Evolutionary conservation across 495 filamentous ascomycete species (phyloP), one percentile per base, ranked within the genome.

Genomic region (Diplogelasinospora grovesii): DNA sequence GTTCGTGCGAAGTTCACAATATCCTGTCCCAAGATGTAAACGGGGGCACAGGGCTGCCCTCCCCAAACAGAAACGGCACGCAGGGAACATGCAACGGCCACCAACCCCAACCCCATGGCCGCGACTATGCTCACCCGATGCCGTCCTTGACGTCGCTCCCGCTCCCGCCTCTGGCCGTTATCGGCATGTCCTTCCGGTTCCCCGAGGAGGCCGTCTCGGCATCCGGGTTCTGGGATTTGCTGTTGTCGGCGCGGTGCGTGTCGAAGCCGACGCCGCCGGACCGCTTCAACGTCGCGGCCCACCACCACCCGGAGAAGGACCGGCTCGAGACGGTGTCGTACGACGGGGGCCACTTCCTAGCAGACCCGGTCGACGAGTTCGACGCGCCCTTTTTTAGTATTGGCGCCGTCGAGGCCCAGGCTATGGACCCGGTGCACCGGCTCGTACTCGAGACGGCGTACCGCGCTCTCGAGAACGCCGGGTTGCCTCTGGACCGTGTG

Each of bases 381-480:
- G 76, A 65, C 30, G 59, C 61, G 0, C 49, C 57, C 2, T 82
- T 82, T 59, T 83, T 83, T 54, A 63, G 61, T 5, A 70, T 81
- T 21, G 71, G 66, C 4, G 59, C 70, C 3, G 53, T 61, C 4
- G 76, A 79, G 29, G 81, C 86, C 25, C 79, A 82, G 9, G 22
- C 26, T 3, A 48, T 49, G 48, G 86, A 90, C 54, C 86, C 86
- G 3, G 82, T 84, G 49, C 85, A 88, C 49, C 76, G 86, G 16
- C 60, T 86, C 25, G 78, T 81, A 0, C 66, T 92, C 5, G 74
- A 83, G 26, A 85, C 81, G 30, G 82, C 82, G 0, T 90, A 87
- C 48, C 83, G 88, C 43, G 86, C 86, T 1, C 66, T 92, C 2
- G 86, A 92, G 53, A 85, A 82, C 69, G 74, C 77, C 33, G 87